Percentiles rank a stretch among this genome's conserved stretches.
Conservation (phyloP, 1,139 yeast genomes). For the Candida glucosophila region DNA sequence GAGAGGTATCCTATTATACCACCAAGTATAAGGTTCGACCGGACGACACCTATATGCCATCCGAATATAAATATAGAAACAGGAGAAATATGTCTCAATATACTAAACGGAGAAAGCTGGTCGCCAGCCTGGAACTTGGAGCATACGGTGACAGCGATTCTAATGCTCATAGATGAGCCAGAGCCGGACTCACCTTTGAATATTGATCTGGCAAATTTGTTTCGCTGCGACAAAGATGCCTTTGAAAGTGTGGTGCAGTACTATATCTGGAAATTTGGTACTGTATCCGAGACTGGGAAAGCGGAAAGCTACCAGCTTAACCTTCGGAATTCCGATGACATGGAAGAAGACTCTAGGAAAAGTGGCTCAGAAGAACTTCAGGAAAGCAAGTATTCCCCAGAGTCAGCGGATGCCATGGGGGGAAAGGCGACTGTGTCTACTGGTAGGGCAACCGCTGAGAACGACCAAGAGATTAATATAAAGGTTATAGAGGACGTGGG, state of each 20-base stretch:
- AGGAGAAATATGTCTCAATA: conserved; percentile 84
- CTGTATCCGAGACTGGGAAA: conserved; percentile 4
- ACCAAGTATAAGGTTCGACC: conserved; percentile 48
- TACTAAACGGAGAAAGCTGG: conserved; percentile 60
- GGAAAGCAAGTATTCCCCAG: not conserved
- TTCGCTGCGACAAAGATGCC: conserved; percentile 44
- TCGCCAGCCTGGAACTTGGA: conserved; percentile 83
- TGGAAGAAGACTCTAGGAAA: too few relatives aligned
- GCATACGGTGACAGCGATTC: conserved; percentile 62
- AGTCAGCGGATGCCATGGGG: not conserved
- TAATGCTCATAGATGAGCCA: conserved; percentile 62
- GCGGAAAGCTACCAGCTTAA: not conserved
- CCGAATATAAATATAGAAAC: conserved; percentile 63
- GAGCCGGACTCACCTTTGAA: conserved; percentile 84
- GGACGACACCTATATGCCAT: conserved; percentile 48
- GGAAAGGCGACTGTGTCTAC: not conserved
- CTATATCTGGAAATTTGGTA: conserved; percentile 40
- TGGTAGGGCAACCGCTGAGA: conserved; percentile 2
- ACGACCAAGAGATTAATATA: conserved; percentile 6
- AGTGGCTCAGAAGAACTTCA: not conserved
- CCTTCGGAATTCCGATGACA: not conserved
- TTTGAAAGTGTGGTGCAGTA: conserved; percentile 59
- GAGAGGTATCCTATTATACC: conserved; percentile 60
- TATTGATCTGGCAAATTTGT: conserved; percentile 76
- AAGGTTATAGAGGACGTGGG: conserved; percentile 17